Base-by-base conservation (phyloP, 768 basidiomycete genomes). In the Symmetrospora coprosmae region DNA sequence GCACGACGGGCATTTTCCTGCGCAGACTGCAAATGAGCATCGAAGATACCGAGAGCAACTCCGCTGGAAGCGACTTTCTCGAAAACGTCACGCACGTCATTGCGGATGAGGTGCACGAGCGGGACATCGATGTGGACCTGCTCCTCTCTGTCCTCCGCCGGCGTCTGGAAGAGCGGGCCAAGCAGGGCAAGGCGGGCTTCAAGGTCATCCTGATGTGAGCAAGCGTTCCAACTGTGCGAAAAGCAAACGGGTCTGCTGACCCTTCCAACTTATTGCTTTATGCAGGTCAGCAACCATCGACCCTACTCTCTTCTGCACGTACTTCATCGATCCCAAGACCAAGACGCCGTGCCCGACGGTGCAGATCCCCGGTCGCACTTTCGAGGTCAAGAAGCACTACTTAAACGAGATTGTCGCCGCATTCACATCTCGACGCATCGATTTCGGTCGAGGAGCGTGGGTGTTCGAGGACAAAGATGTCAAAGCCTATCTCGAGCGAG, bases 91-190 rank as follows among this genome's bases (percentile, higher is more conserved):
- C 88, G 8, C 91, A 94, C 71, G 80, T 97, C 60, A 73, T 94
- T 43, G 87, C 96, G 27, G 91, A 97, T 71, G 90, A 97, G 74
- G 90, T 89, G 2, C 91, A 97, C 71, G 91, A 94, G 73, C 83
- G 91, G 28, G 88, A 92, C 66, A 81, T 92, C 61, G 89, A 94
- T 69, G 91, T 87, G 0, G 91, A 94, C 72, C 74, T 94, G 23
- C 74, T 89, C 40, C 79, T 97, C 17, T 86, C 89, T 60, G 87
- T 90, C 4, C 78, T 97, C 55, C 90, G 91, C 72, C 80, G 86
- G 23, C 73, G 91, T 23, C 72, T 91, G 68, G 79, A 78, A 5
- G 83, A 87, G 60, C 80, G 89, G 66, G 83, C 79, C 70, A 75
- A 79, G 5, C 78, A 79, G 64, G 78, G 79, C 11, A 79, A 82